Evolutionary conservation across 441 rosid genomes (phyloP), one percentile per base, ranked within the genome.

Genomic region (Omphalea diandra): DNA sequence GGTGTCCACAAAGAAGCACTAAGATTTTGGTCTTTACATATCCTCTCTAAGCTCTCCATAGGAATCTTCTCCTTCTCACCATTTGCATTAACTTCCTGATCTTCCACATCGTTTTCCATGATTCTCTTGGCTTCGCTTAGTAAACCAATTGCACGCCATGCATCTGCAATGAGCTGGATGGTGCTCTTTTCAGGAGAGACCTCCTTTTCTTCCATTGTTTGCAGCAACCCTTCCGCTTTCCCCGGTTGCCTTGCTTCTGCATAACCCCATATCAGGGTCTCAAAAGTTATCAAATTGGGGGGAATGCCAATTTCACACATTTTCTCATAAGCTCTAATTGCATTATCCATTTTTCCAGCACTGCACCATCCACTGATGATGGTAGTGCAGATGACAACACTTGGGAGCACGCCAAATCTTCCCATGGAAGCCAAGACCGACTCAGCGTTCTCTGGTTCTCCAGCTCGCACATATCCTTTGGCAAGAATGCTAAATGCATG

Each of bases 251-350:
- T 92, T 10, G 88, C 90, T 79, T 94, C 99, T 65, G 94, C 98
- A 52, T 70, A 90, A 65, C 97, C 99, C 98, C 98, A 94, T 66
- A 94, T 88, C 49, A 94, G 76, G 43, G 99, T 94, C 82, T 94
- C 96, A 9, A 83, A 94, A 50, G 98, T 88, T 68, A 89, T 88
- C 84, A 85, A 75, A 79, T 88, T 94, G 14, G 98, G 94, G 53
- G 81, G 78, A 52, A 89, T 56, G 32, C 92, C 86, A 0, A 61
- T 64, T 66, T 84, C 82, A 60, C 86, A 71, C 98, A 94, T 94
- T 72, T 81, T 88, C 73, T 85, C 75, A 50, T 82, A 88, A 52
- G 85, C 76, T 56, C 76, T 81, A 78, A 81, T 75, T n/a, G 99
- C 97, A 15, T 78, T 81, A 65, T 89, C 88, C 98, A 94, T 94